Percentiles rank a stretch among this genome's conserved stretches.
phyloP scores from a whole-genome alignment of 306 rosid species.

The Prunus padus region DNA sequence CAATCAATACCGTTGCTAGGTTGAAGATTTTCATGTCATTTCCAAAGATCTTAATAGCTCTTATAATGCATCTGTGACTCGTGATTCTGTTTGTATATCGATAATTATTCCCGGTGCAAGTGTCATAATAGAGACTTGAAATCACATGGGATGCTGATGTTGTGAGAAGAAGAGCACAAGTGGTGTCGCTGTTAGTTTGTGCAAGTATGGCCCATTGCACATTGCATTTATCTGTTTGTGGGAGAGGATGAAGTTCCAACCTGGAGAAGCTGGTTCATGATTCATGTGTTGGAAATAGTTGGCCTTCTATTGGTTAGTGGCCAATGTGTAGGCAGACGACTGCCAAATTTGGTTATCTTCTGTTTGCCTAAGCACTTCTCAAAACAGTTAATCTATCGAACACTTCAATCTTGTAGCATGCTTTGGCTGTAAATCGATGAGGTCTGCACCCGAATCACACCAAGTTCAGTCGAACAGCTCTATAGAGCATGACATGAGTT shows the following conservation, averaged over 20 bases:
- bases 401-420: neutral
- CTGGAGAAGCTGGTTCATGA: slow-evolving; percentile 7
- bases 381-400: neutral
- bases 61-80: neutral
- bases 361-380: neutral
- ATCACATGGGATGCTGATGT: slow-evolving; percentile 6
- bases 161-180: neutral
- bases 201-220: neutral
- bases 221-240: neutral
- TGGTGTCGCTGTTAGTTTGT: slow-evolving; percentile 6
- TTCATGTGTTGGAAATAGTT: neutral
- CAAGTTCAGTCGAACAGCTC: neutral
- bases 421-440: neutral
- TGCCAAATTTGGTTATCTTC: neutral
- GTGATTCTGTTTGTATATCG: neutral
- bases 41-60: neutral
- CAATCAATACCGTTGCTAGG: neutral
- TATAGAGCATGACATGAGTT: neutral
- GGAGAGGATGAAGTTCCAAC: neutral
- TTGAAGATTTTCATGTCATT: neutral
- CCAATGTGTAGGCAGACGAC: neutral
- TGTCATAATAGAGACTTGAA: neutral
- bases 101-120: neutral
- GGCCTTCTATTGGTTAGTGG: neutral
- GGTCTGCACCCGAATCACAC: neutral